Conservation (phyloP, 257 asterid species). For the Eucommia ulmoides region DNA sequence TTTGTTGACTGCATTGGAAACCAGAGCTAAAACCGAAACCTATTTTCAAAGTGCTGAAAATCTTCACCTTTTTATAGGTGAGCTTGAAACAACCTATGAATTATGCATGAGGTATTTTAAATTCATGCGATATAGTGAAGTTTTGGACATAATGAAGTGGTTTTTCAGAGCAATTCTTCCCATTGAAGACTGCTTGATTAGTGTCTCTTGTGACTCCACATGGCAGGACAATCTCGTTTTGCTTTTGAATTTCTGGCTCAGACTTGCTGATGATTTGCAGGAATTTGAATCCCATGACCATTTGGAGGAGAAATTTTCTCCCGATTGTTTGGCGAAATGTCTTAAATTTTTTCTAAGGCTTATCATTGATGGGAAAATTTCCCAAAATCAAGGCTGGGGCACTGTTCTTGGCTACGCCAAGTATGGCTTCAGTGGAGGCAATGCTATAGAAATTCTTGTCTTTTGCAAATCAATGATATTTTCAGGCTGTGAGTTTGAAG, state of each 20-base stretch:
- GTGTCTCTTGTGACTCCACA: slow-evolving; percentile 26
- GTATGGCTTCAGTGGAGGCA: slow-evolving; percentile 34
- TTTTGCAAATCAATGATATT: slow-evolving; percentile 71
- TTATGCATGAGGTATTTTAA: slow-evolving; percentile 35
- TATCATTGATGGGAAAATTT: slow-evolving; percentile 38
- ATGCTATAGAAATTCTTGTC: slow-evolving; percentile 32
- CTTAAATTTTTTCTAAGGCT: slow-evolving; percentile 41
- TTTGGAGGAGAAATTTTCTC: slow-evolving; percentile 32
- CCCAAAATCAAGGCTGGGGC: slow-evolving; percentile 69
- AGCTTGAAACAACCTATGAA: slow-evolving; percentile 49
- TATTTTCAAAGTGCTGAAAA: slow-evolving; percentile 36
- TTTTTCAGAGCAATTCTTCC: slow-evolving; percentile 48
- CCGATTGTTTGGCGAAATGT: slow-evolving; percentile 38
- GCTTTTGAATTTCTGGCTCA: slow-evolving; percentile 70
- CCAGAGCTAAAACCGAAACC: slow-evolving; percentile 33
- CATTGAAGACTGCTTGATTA: slow-evolving; percentile 22
- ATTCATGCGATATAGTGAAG: slow-evolving; percentile 37
- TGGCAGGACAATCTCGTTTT: slow-evolving; percentile 58
- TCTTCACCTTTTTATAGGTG: slow-evolving; percentile 35
- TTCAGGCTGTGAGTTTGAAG: slow-evolving; percentile 57
- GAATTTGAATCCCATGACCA: slow-evolving; percentile 21
- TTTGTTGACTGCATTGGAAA: slow-evolving; percentile 50
- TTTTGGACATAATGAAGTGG: slow-evolving; percentile 35
- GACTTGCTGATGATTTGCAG: slow-evolving; percentile 53
- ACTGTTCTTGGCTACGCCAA: slow-evolving; percentile 37